Conservation (phyloP, 495 filamentous ascomycete genomes). For the Acidiella bohemica region DNA sequence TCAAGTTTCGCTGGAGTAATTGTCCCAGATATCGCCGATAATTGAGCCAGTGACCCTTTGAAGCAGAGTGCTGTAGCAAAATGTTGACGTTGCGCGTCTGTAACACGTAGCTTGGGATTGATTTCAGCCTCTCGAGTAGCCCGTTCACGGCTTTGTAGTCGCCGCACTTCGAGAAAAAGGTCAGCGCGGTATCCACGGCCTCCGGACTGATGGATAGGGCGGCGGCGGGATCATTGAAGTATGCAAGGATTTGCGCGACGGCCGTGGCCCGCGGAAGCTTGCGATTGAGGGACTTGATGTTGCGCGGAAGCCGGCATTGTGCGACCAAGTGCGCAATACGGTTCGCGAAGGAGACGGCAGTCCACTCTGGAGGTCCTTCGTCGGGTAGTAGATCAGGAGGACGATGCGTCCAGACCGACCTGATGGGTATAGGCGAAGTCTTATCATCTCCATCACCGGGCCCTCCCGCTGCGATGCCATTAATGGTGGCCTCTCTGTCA, state of each 20-base stretch:
- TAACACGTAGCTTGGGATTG: neutral
- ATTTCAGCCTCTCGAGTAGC: neutral
- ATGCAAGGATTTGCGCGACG: neutral
- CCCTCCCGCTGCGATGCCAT: too few species aligned
- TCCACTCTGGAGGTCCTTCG: too few species aligned
- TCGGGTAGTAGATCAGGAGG: too few species aligned
- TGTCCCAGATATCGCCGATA: neutral
- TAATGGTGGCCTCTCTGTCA: too few species aligned
- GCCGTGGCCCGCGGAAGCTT: too few species aligned
- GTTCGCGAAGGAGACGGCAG: too few species aligned
- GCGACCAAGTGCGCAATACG: too few species aligned
- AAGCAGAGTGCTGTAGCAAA: neutral
- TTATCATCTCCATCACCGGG: too few species aligned
- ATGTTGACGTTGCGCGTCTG: slow-evolving; percentile 1
- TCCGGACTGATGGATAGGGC: slow-evolving; percentile 1
- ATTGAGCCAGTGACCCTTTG: slow-evolving; percentile 1
- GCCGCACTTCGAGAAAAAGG: neutral
- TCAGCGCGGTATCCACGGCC: slow-evolving; percentile 4
- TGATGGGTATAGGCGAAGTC: too few species aligned
- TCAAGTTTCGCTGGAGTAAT: neutral
- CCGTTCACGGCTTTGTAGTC: neutral
- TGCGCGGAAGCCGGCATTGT: neutral
- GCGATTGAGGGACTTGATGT: too few species aligned
- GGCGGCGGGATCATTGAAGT: slow-evolving; percentile 1
- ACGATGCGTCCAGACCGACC: too few species aligned